Base-by-base conservation (phyloP, 192 early-diverging fungal genomes). In the Backusella westeae region DNA sequence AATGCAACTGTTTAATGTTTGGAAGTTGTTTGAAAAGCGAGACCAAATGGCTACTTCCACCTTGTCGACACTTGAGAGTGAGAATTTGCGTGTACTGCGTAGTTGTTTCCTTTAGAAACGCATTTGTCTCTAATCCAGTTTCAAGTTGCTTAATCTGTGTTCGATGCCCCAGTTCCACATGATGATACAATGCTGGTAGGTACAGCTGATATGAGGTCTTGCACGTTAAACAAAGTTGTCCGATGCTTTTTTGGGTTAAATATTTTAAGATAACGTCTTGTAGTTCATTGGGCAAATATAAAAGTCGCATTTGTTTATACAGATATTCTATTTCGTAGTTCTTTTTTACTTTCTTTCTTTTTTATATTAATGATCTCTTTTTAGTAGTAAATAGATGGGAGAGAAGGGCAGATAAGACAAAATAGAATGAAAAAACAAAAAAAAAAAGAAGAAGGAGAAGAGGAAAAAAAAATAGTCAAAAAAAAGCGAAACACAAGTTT, bases 161-260 rank as follows among this genome's bases (percentile, higher is more conserved):
- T 19, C 56, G 52, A 21, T 74, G 53, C 8, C 72, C 53, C 5
- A 74, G 53, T n/a, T 38, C 36, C 34, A 74, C 32, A 66, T 74
- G 72, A 38, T 36, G 52, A 65, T 74, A 74, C 7, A 74, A 23
- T 17, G 9, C 34, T 19, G 72, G 72, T 38, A 74, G 19, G 35
- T 36, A 74, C 21, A 39, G 32, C 34, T 59, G 35, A 36, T 59
- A 74, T 14, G 34, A 56, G 9, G 26, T 35, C 21, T 34, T 56
- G 34, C 72, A 63, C 17, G 59, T 74, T 74, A 74, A 38, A 42
- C 72, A 74, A 3, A 74, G 36, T 26, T 59, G 72, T 21, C 53
- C 52, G 15, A 74, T 38, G 36, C 36, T 69, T 23, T 69, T 23
- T 69, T 36, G 38, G 2, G 68, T n/a, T 41, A 69, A 69, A 21